Evolutionary conservation across 78 protist species (phyloP).

Genomic region (Dictyostelium purpureum): DNA sequence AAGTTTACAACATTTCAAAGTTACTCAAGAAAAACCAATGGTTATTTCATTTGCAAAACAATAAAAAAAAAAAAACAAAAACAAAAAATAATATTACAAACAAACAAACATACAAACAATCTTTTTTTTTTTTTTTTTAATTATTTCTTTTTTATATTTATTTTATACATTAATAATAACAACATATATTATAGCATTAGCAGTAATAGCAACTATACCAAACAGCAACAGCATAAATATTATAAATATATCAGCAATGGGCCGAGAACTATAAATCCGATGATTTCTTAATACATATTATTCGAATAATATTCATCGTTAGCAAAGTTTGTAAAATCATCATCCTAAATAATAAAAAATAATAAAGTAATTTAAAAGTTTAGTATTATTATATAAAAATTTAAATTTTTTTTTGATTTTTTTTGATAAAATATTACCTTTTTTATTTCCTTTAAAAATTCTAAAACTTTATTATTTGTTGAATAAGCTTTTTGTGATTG

Average conservation of each 20-base stretch:
- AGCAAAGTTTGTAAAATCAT: too few species aligned
- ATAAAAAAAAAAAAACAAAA: conserved; percentile 8
- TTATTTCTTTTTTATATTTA: too few species aligned
- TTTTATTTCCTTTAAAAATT: neutral
- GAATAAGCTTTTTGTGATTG: neutral
- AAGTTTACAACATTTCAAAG: conserved; percentile 72
- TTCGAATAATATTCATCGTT: too few species aligned
- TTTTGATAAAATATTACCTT: neutral
- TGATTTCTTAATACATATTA: too few species aligned
- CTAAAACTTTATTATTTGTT: neutral
- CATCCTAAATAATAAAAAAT: neutral
- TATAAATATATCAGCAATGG: too few species aligned
- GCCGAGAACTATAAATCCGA: too few species aligned
- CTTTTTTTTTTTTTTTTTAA: too few species aligned
- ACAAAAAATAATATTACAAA: neutral
- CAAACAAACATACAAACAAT: neutral
- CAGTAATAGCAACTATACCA: too few species aligned
- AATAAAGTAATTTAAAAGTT: neutral
- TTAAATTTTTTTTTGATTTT: neutral
- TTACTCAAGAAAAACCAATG: conserved; percentile 78
- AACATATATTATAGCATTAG: too few species aligned
- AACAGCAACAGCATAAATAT: too few species aligned
- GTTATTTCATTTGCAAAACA: conserved; percentile 75
- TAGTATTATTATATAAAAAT: neutral
- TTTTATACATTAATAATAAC: too few species aligned